Evolutionary conservation across 805 yeast species (phyloP), one percentile per base, ranked within the genome.

Genomic region (Candida coquimbonensis): DNA sequence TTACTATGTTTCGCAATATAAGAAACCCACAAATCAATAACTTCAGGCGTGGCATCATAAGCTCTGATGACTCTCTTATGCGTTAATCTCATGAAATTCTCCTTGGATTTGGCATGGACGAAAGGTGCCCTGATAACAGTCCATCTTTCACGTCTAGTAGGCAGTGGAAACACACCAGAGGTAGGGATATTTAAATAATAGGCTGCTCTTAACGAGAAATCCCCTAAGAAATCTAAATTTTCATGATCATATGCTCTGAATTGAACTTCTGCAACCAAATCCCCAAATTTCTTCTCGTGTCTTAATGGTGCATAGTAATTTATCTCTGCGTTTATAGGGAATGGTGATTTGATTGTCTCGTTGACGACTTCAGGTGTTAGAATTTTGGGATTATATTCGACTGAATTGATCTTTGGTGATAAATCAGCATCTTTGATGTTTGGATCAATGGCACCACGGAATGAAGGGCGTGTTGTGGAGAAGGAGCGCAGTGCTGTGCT

Each of bases 61-160:
- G 88, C 85, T 53, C 73, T 75, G 53, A 93, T 71, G 49, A 77
- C 63, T 51, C 95, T 78, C 56, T 83, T 80, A 63, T 79, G 86
- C 1, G 98, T 93, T 41, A 78, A 74, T 69, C 98, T 81, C 69
- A 87, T 86, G 67, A 86, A 93, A 72, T 91, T 93, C 69, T 91
- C 96, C 68, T 93, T 93, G 9, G 93, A 76, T 64, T 89, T 90
- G 43, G 97, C 95, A 60, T 87, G 93, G 19, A 86, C 96, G 63
- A 93, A 93, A 1, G 97, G 97, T 4, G 96, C 81, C 63, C 83
- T 78, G 58, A 84, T 89, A 38, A 93, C 96, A 0, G 99, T 93
- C 87, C 96, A 91, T 55, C 89, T 77, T 65, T 91, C 86, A 56
- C 81, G 78, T 61, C 80, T 83, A 4, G 84, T 80, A 51, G 80